phyloP scores from a whole-genome alignment of 345 rosid genomes.

The Fremontodendron californicum region DNA sequence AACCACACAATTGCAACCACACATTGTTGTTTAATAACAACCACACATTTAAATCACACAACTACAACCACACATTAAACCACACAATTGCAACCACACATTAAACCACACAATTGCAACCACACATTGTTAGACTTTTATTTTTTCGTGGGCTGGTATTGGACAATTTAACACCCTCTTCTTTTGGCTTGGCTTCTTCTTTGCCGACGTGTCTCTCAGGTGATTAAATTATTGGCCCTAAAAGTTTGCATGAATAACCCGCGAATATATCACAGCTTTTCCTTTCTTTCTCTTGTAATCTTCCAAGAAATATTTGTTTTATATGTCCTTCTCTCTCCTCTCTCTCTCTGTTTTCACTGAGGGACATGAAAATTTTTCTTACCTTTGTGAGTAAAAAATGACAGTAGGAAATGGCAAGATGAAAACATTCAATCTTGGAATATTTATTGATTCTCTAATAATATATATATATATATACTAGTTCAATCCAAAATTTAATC shows the following conservation, averaged over 20 bases:
- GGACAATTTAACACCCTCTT: too few relatives aligned
- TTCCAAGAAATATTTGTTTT: slow-evolving; percentile 24
- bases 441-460: not conserved
- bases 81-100: too few relatives aligned
- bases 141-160: too few relatives aligned
- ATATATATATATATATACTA: too few relatives aligned
- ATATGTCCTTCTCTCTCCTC: not conserved
- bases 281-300: slow-evolving; percentile 11
- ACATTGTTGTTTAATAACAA: too few relatives aligned
- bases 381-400: not conserved
- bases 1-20: too few relatives aligned
- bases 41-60: too few relatives aligned
- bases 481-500: too few relatives aligned
- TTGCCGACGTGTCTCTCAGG: slow-evolving; percentile 35
- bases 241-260: slow-evolving; percentile 40
- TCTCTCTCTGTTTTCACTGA: not conserved
- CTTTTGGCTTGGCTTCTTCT: slow-evolving; percentile 28
- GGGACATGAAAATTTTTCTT: not conserved
- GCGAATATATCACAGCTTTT: slow-evolving; percentile 20
- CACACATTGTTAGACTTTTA: too few relatives aligned
- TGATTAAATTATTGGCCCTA: slow-evolving; percentile 39
- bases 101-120: too few relatives aligned
- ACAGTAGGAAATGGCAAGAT: not conserved
- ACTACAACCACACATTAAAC: too few relatives aligned
- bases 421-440: not conserved